Conservation (phyloP, 495 filamentous ascomycete species). For the Amniculicola lignicola region DNA sequence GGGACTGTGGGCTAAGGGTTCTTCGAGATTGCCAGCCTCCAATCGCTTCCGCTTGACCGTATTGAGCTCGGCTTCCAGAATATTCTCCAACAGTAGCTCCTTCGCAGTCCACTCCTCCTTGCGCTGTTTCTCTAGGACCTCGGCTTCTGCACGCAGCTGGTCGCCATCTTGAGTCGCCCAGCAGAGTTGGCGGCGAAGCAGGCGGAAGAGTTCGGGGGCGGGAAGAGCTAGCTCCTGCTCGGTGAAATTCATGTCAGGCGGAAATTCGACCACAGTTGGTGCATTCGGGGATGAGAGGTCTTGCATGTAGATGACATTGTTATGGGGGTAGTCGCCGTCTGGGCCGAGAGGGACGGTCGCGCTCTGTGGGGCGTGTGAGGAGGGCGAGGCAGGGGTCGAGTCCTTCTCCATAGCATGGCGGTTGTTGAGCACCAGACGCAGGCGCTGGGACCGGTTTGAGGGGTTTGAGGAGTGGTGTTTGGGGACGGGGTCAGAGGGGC, state of each 20-base stretch:
- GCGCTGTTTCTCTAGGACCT: slow-evolving; percentile 61
- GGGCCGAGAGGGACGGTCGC: slow-evolving; percentile 12
- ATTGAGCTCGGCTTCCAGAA: slow-evolving; percentile 56
- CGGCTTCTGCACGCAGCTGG: slow-evolving; percentile 57
- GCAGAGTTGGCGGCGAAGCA: slow-evolving; percentile 72
- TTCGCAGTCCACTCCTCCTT: slow-evolving; percentile 82
- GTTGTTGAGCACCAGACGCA: slow-evolving; percentile 35
- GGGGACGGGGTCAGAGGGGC: slow-evolving; percentile 81
- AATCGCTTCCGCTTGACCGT: slow-evolving; percentile 18
- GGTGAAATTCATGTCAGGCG: slow-evolving; percentile 66
- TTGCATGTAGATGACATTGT: slow-evolving; percentile 42
- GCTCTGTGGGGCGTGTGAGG: slow-evolving; percentile 24
- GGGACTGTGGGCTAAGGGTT: slow-evolving; percentile 35
- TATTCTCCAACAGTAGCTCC: slow-evolving; percentile 62
- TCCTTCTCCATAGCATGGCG: slow-evolving; percentile 7
- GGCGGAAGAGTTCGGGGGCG: slow-evolving; percentile 64
- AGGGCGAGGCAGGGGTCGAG: slow-evolving; percentile 30
- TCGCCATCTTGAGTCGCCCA: slow-evolving; percentile 75
- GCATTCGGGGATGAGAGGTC: slow-evolving; percentile 42
- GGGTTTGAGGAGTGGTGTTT: slow-evolving; percentile 63
- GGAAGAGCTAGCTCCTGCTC: slow-evolving; percentile 66
- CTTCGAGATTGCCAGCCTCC: slow-evolving; percentile 40
- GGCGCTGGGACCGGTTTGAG: slow-evolving; percentile 37
- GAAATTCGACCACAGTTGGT: slow-evolving; percentile 46
- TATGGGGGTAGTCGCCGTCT: slow-evolving; percentile 37